These are phyloP conservation scores for Coccomyxa subellipsoidea DNA, from an alignment of 163 green algal genomes.

Conservation along the genomic window DNA sequence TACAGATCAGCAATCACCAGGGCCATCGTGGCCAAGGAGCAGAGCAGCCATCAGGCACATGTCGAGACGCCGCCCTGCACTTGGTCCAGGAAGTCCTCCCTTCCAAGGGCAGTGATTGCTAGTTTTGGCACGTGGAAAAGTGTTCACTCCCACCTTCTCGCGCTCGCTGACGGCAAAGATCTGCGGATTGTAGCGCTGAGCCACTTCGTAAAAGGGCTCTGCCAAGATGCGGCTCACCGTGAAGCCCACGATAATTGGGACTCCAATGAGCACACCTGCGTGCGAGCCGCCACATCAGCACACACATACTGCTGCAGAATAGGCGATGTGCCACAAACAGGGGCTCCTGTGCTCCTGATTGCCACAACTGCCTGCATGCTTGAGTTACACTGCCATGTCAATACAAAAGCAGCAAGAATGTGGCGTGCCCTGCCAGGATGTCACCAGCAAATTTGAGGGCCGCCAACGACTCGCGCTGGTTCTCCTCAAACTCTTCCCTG, in stretches of 20 bases:
- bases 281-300: background rate
- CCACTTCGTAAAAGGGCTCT: conserved; percentile 65
- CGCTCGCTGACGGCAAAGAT: conserved; percentile 69
- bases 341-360: too few relatives aligned
- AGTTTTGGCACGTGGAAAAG: too few relatives aligned
- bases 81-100: too few relatives aligned
- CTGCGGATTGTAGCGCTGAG: conserved; percentile 51
- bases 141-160: conserved; percentile 44
- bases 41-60: too few relatives aligned
- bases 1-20: too few relatives aligned
- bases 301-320: background rate
- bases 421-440: too few relatives aligned
- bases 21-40: too few relatives aligned
- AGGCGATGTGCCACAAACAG: too few relatives aligned
- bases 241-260: conserved; percentile 70
- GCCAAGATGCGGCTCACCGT: conserved; percentile 57
- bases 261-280: conserved; percentile 47
- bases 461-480: conserved; percentile 71
- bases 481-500: conserved; percentile 61
- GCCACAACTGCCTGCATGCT: too few relatives aligned
- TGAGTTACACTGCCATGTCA: background rate
- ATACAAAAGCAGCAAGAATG: background rate
- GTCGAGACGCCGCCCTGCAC: too few relatives aligned
- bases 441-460: conserved; percentile 41
- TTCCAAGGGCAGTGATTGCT: too few relatives aligned